Evolutionary conservation across 805 yeast genomes (phyloP).

Genomic region (Saturnispora hagleri): DNA sequence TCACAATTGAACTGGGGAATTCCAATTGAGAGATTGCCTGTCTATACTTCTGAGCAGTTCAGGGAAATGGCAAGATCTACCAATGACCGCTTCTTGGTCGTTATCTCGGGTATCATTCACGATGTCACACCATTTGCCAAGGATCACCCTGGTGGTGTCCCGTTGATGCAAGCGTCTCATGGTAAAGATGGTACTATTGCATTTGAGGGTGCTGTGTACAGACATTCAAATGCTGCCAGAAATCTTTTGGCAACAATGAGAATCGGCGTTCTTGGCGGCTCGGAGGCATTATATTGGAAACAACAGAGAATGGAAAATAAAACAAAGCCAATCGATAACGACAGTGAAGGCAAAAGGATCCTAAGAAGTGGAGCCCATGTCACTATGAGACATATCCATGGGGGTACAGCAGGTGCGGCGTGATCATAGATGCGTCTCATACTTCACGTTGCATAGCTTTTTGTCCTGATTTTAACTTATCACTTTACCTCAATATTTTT

Average conservation of each 20-base stretch:
- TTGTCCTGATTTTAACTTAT: neutral
- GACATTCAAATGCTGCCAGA: slow-evolving; percentile 88
- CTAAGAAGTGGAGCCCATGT: slow-evolving; percentile 57
- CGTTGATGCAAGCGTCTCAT: slow-evolving; percentile 67
- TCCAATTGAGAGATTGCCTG: slow-evolving; percentile 80
- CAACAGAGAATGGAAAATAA: slow-evolving; percentile 59
- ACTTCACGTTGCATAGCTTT: neutral
- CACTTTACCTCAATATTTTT: neutral
- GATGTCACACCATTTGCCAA: slow-evolving; percentile 86
- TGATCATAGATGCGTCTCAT: slow-evolving; percentile 13
- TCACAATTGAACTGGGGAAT: slow-evolving; percentile 88
- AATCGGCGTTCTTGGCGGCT: slow-evolving; percentile 77
- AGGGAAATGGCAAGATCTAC: slow-evolving; percentile 29
- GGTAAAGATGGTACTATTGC: slow-evolving; percentile 94
- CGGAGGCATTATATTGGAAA: slow-evolving; percentile 78
- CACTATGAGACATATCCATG: slow-evolving; percentile 34
- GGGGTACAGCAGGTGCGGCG: slow-evolving; percentile 55
- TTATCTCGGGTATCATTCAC: slow-evolving; percentile 85
- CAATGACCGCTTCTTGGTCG: slow-evolving; percentile 46
- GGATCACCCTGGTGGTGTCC: slow-evolving; percentile 90
- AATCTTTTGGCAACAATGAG: slow-evolving; percentile 90
- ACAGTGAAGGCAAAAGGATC: slow-evolving; percentile 45
- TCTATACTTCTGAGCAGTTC: slow-evolving; percentile 41
- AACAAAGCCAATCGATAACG: slow-evolving; percentile 47
- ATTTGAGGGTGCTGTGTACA: slow-evolving; percentile 90